A percentile compares a stretch with the other conserved stretches of the same genome.
These are phyloP conservation scores for Selaginella tamariscina DNA, from an alignment of 75 land plant genomes.

Conservation along the genomic window DNA sequence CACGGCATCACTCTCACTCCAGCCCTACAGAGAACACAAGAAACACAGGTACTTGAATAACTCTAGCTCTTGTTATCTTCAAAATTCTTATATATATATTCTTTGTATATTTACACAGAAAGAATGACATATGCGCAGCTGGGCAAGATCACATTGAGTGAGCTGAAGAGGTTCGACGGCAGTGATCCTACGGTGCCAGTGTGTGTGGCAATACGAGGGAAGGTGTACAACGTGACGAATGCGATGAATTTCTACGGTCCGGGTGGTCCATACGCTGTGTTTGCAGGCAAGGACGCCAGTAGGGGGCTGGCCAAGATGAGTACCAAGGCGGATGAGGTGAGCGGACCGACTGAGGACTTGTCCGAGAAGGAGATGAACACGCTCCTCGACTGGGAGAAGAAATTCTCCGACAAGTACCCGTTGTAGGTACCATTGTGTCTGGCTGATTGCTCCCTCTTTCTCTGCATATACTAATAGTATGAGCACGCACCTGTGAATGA, in stretches of 20 bases:
- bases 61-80: no score
- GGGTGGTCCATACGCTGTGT: no score
- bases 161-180: constrained; percentile 62
- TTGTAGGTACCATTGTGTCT: no score
- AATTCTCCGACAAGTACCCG: constrained; percentile 90
- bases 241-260: constrained; percentile 79
- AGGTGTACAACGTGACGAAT: constrained; percentile 64
- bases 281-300: constrained; percentile 81
- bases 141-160: constrained; percentile 38
- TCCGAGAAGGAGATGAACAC: constrained; percentile 70
- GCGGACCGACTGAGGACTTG: constrained; percentile 45
- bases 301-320: constrained; percentile 91
- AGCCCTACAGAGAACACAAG: no score
- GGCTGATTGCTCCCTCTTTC: no score
- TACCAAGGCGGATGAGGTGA: constrained; percentile 59
- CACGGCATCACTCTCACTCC: no score
- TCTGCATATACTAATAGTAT: no score
- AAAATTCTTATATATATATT: no score
- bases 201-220: constrained; percentile 60
- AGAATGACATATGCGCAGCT: no score
- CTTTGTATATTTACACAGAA: no score
- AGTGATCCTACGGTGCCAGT: constrained; percentile 48
- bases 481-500: no score
- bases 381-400: constrained; percentile 77
- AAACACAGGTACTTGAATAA: no score